Evolutionary conservation across 2,329 filamentous ascomycete genomes (phyloP).

Genomic region (Colletotrichum higginsianum): DNA sequence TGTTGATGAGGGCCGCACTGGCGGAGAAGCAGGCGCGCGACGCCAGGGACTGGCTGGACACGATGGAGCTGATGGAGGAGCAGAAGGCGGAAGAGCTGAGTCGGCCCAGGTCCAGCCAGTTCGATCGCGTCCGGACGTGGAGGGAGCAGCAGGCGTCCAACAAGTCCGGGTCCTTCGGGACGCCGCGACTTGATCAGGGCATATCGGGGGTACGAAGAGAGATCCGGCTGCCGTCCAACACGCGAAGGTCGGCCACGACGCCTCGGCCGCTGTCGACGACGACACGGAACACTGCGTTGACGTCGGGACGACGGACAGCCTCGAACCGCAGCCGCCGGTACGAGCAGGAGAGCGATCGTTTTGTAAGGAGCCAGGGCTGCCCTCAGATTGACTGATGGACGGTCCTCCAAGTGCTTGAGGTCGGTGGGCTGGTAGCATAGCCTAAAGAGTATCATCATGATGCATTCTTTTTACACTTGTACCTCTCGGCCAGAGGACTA

Average conservation of each 20-base stretch:
- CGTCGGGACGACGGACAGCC: neutral
- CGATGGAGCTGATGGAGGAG: neutral
- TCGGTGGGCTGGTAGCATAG: neutral
- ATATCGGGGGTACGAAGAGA: too few relatives aligned
- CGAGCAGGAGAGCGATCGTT: neutral
- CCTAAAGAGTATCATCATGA: neutral
- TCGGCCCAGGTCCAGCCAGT: neutral
- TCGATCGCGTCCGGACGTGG: constrained; percentile 2
- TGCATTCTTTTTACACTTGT: neutral
- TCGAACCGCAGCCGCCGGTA: constrained; percentile 5
- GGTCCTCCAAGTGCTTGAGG: rapidly evolving
- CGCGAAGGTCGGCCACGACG: neutral
- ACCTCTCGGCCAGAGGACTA: too few relatives aligned
- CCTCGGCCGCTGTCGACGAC: neutral
- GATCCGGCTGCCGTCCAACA: too few relatives aligned
- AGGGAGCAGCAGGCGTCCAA: neutral
- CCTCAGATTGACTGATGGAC: neutral
- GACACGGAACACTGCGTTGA: neutral
- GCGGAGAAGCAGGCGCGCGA: constrained; percentile 9
- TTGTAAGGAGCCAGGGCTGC: neutral
- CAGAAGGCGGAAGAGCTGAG: neutral
- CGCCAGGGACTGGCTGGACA: neutral
- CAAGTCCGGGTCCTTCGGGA: neutral
- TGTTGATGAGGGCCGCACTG: neutral
- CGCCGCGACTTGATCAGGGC: neutral